Conservation (phyloP, 2,329 filamentous ascomycete species). For the Fusarium duplospermum region DNA sequence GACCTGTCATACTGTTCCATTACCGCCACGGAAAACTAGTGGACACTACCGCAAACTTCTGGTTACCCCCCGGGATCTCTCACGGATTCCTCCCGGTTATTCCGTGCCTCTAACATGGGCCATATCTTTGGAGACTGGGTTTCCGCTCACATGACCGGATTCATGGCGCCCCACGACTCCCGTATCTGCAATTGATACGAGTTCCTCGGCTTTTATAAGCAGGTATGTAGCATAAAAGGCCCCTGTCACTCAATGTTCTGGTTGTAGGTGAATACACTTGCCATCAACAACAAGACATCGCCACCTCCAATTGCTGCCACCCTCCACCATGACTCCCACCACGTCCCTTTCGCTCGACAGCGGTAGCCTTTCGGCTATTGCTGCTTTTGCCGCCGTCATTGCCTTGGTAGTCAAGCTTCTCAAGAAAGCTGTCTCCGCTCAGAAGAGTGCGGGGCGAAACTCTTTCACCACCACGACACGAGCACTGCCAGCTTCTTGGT, state of each 20-base stretch:
- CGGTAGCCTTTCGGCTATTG: slow-evolving; percentile 35
- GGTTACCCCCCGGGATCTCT: no score
- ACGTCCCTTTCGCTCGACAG: not conserved
- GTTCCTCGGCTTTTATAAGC: not conserved
- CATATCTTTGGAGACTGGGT: not conserved
- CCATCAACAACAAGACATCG: not conserved
- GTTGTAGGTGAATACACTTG: not conserved
- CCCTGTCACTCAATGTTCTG: not conserved
- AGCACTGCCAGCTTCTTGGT: slow-evolving; percentile 63
- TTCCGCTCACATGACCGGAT: not conserved
- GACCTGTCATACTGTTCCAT: not conserved
- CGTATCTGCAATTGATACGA: not conserved
- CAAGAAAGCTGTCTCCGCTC: slow-evolving; percentile 7
- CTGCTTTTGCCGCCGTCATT: slow-evolving; percentile 22
- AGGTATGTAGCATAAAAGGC: not conserved
- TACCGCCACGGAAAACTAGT: no score
- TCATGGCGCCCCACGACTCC: not conserved
- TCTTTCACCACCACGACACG: slow-evolving; percentile 21
- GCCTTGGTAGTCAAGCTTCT: slow-evolving; percentile 47
- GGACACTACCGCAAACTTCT: no score
- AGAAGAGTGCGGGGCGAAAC: not conserved
- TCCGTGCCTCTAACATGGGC: not conserved
- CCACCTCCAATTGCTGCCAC: no score
- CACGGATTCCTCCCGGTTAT: not conserved
- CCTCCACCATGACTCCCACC: not conserved